A percentile compares a stretch with the other conserved stretches of the same genome.
These are phyloP conservation scores for Xanthoconium stramineum DNA, from an alignment of 768 basidiomycete species.

Conservation along the genomic window DNA sequence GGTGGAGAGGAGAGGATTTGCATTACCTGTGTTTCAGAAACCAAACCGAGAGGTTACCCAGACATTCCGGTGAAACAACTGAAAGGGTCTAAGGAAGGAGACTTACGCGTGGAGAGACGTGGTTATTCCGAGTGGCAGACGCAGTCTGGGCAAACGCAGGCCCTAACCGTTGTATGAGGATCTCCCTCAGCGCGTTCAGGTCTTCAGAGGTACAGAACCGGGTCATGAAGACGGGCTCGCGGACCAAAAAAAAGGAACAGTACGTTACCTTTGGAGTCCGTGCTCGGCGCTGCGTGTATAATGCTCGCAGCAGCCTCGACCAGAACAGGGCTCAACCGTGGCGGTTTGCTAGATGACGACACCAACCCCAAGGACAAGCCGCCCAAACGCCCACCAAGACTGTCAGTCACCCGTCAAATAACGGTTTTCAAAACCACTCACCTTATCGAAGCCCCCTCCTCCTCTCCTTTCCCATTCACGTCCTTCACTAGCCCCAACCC, in stretches of 20 bases:
- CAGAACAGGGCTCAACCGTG: conserved; percentile 43
- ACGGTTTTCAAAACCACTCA: conserved; percentile 1
- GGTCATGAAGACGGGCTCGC: not conserved
- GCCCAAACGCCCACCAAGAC: not conserved
- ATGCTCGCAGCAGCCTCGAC: conserved; percentile 70
- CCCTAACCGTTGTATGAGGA: conserved; percentile 56
- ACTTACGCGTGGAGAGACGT: conserved; percentile 52
- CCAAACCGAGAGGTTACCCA: not conserved
- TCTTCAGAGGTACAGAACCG: conserved; percentile 38
- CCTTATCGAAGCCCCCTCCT: conserved; percentile 28
- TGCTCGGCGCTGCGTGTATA: conserved; percentile 55
- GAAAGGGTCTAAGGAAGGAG: not conserved
- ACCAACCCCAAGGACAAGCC: not conserved
- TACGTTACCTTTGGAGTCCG: conserved; percentile 54
- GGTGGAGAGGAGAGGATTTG: conserved; percentile 49
- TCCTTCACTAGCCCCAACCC: conserved; percentile 2
- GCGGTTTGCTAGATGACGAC: conserved; percentile 28
- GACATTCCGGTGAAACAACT: not conserved
- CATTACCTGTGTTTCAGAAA: conserved; percentile 38
- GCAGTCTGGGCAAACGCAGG: conserved; percentile 56
- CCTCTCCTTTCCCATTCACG: not conserved
- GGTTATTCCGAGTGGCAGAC: conserved; percentile 44
- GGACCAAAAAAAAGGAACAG: not conserved
- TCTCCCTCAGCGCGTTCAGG: conserved; percentile 49
- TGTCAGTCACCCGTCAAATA: conserved; percentile 1